Percentiles rank a stretch among this genome's conserved stretches.
These are phyloP conservation scores for Tephrocybe rancida DNA, from an alignment of 768 basidiomycete species.

Conservation along the genomic window DNA sequence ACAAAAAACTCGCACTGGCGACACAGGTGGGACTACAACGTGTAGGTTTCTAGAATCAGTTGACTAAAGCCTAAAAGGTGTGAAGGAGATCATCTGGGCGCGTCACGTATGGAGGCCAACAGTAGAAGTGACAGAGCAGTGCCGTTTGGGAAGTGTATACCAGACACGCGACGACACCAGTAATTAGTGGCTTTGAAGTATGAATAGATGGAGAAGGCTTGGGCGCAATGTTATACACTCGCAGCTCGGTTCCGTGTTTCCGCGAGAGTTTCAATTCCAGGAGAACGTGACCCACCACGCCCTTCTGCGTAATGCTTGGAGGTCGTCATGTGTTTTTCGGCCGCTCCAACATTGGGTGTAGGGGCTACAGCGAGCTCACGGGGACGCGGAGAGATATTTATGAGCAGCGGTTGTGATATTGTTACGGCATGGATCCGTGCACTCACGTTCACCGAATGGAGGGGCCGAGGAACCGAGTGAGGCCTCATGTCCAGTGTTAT, in stretches of 20 bases:
- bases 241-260: conserved; percentile 1
- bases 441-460: not conserved
- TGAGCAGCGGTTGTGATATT: not conserved
- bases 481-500: not conserved
- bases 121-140: not conserved
- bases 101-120: conserved; percentile 2
- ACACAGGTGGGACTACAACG: too few relatives aligned
- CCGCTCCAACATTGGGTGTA: not conserved
- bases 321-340: conserved; percentile 5
- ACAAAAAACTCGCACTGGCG: not conserved
- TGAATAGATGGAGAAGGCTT: not conserved
- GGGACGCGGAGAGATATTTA: not conserved
- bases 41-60: too few relatives aligned
- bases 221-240: not conserved
- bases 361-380: not conserved
- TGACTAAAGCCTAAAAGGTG: not conserved
- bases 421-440: not conserved
- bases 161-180: not conserved
- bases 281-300: conserved; percentile 6
- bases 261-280: not conserved
- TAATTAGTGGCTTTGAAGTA: not conserved
- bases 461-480: conserved; percentile 8
- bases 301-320: not conserved
- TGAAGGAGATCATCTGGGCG: conserved; percentile 5
- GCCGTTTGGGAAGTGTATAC: conserved; percentile 4